Evolutionary conservation across 2,329 filamentous ascomycete species (phyloP), one percentile per base, ranked within the genome.

Genomic region (Stagonosporopsis chrysanthemi): DNA sequence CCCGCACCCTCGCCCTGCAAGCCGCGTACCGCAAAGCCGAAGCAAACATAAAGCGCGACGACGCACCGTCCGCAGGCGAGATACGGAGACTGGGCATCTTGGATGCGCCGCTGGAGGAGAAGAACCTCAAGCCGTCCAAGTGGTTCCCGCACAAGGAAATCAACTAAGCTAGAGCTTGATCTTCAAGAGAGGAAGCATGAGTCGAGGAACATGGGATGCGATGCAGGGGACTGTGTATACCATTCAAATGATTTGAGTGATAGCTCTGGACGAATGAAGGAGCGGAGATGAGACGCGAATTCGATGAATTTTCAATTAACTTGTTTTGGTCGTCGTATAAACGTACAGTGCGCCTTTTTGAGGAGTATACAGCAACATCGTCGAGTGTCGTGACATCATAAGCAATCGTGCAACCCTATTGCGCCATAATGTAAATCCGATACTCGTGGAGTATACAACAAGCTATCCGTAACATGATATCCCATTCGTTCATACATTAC

Each of bases 51-150:
- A 85, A 90, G 62, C 86, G 91, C 80, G 91, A 95, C 75, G 88
- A 91, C 72, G 89, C 87, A 56, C 92, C 92, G 59, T 92, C 86
- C 63, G 90, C 90, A 5, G 91, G 90, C 58, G 87, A 95, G 82
- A 96, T 98, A 83, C 85, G 92, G 77, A 92, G 90, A 76, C 78
- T 98, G 61, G 94, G 94, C 41, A 78, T 97, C 65, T 73, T 98
- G 69, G 88, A 89, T 44, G 77, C 73, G 72, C 92, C 92, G 77
- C 89, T 95, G 66, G 90, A 96, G 68, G 90, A 95, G 75, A 81
- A 81, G 76, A 76, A 81, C 60, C 67, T 83, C 31, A 81, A 79
- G 68, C 64, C 75, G 41, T 77, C 73, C 63, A 76, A 75, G 56
- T 72, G 78, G 66, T 71, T 82, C 60, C 79, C 80, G 46, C 73